Conservation (phyloP, 345 rosid species). For the Lumnitzera racemosa region DNA sequence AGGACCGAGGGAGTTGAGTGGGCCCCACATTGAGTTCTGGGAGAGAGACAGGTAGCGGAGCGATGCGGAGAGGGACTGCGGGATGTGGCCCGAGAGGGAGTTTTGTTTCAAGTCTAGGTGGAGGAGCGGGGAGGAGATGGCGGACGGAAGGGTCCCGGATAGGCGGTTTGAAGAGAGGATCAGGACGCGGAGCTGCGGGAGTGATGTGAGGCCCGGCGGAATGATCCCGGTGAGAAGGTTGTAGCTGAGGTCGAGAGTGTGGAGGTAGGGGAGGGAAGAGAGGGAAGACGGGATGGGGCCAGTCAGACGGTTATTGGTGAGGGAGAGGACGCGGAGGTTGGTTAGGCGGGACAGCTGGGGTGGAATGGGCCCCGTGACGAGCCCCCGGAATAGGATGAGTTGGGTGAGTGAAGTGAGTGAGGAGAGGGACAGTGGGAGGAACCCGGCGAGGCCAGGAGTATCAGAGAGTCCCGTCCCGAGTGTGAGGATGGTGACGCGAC, state of each 20-base stretch:
- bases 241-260: conserved; percentile 74
- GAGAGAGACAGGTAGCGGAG: conserved; percentile 68
- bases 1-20: conserved; percentile 40
- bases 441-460: conserved; percentile 63
- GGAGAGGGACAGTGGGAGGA: conserved; percentile 56
- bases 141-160: conserved; percentile 28
- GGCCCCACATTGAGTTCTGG: conserved; percentile 53
- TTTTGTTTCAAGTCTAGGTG: conserved; percentile 68
- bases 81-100: conserved; percentile 39
- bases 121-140: conserved; percentile 35
- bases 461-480: conserved; percentile 45
- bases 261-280: conserved; percentile 37
- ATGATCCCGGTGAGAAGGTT: conserved; percentile 62
- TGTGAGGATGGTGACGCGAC: conserved; percentile 34
- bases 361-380: conserved; percentile 84
- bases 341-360: conserved; percentile 41
- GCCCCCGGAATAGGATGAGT: conserved; percentile 67
- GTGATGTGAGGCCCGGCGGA: conserved; percentile 33
- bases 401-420: conserved; percentile 56
- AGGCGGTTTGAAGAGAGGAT: conserved; percentile 49
- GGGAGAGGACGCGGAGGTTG: conserved; percentile 58
- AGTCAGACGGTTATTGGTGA: conserved; percentile 66
- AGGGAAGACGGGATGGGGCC: conserved; percentile 63
- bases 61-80: conserved; percentile 44
- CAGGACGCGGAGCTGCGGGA: conserved; percentile 42